Conservation (phyloP, 2,329 filamentous ascomycete species). For the Lomentospora prolificans region DNA sequence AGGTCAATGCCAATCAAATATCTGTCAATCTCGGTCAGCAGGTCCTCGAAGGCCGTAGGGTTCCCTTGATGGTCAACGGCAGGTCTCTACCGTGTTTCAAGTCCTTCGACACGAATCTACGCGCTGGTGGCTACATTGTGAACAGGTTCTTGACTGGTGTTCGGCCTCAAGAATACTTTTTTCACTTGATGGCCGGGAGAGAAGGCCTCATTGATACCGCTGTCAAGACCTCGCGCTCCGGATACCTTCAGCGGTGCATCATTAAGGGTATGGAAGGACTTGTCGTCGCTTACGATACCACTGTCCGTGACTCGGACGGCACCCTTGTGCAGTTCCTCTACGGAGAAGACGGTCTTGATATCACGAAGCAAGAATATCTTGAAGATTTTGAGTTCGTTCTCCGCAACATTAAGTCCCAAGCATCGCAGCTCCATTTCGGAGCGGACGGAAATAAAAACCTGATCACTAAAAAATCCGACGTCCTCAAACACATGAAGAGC, state of each 20-base stretch:
- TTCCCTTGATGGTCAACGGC: constrained; percentile 95
- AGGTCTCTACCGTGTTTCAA: constrained; percentile 93
- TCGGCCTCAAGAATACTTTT: constrained; percentile 95
- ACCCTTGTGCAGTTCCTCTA: constrained; percentile 92
- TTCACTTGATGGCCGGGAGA: constrained; percentile 98
- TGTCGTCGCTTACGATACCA: constrained; percentile 84
- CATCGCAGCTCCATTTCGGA: constrained; percentile 63
- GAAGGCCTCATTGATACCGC: constrained; percentile 98
- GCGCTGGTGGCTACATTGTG: constrained; percentile 87
- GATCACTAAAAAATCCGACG: constrained; percentile 44
- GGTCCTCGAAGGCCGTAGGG: constrained; percentile 86
- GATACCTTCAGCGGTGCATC: constrained; percentile 90
- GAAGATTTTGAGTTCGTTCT: constrained; percentile 84
- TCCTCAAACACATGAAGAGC: constrained; percentile 72
- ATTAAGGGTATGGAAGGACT: constrained; percentile 98
- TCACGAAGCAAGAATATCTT: constrained; percentile 87
- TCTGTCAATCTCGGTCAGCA: constrained; percentile 97
- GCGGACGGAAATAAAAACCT: constrained; percentile 35
- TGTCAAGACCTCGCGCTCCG: constrained; percentile 94
- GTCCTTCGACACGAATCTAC: constrained; percentile 78
- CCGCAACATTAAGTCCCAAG: constrained; percentile 73
- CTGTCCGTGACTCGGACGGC: constrained; percentile 88
- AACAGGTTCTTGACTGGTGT: constrained; percentile 98
- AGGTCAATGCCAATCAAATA: constrained; percentile 94
- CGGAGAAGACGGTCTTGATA: constrained; percentile 90